These are phyloP conservation scores for Fulvia fulva DNA, from an alignment of 2,329 filamentous ascomycete genomes.

Conservation along the genomic window DNA sequence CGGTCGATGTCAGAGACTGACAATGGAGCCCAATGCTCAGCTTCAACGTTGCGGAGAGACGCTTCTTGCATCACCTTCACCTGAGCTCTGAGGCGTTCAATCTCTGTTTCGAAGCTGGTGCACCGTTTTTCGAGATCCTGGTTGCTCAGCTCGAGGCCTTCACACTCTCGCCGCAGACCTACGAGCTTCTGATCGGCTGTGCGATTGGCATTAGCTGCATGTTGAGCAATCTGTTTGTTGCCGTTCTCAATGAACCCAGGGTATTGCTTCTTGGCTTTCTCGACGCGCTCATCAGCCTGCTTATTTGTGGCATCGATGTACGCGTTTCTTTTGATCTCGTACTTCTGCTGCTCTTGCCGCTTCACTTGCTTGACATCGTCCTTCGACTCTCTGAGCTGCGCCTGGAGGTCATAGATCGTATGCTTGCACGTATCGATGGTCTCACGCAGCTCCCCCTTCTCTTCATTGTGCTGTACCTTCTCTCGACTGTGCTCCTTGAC, in stretches of 20 bases:
- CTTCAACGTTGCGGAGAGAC: slow-evolving; percentile 5
- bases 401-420: background rate
- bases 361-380: background rate
- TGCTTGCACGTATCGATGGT: background rate
- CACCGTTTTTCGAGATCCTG: background rate
- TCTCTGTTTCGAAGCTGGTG: background rate
- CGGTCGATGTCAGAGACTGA: slow-evolving; percentile 4
- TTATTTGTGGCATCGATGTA: background rate
- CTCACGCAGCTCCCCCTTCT: background rate
- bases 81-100: background rate
- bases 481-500: background rate
- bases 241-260: background rate
- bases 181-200: background rate
- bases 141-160: background rate
- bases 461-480: background rate
- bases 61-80: slow-evolving; percentile 3
- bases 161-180: background rate
- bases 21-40: slow-evolving; percentile 4
- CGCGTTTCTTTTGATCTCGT: background rate
- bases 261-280: background rate
- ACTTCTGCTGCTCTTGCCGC: background rate
- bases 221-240: background rate
- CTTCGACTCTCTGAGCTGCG: background rate
- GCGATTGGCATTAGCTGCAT: background rate
- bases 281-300: background rate